Conservation (phyloP, 495 filamentous ascomycete genomes). For the Penicillium ucsense region DNA sequence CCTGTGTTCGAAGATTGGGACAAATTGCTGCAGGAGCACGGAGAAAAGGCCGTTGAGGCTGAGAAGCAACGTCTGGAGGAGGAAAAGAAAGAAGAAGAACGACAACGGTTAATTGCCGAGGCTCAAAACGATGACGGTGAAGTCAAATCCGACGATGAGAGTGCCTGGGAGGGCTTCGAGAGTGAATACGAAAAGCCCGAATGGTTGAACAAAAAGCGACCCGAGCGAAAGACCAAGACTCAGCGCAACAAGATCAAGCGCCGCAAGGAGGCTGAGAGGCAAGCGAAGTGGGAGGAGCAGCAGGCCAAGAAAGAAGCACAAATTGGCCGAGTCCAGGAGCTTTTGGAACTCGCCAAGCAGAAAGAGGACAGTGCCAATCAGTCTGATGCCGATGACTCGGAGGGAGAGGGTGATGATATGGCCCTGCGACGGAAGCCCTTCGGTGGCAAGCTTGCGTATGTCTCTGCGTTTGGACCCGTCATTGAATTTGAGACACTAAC, state of each 20-base stretch:
- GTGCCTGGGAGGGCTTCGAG: conserved; percentile 79
- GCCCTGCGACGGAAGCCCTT: conserved; percentile 62
- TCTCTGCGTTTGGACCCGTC: conserved; percentile 3
- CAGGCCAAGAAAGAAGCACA: conserved; percentile 63
- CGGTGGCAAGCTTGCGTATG: conserved; percentile 56
- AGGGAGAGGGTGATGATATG: conserved; percentile 41
- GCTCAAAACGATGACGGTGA: conserved; percentile 59
- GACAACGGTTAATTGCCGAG: conserved; percentile 41
- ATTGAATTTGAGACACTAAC: conserved; percentile 15
- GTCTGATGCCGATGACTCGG: conserved; percentile 46
- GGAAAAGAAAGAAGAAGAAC: conserved; percentile 52
- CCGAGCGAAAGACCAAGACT: conserved; percentile 72
- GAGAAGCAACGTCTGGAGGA: conserved; percentile 69
- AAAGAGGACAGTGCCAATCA: conserved; percentile 38
- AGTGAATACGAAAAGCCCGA: conserved; percentile 55
- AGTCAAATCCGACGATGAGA: conserved; percentile 70
- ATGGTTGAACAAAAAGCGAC: conserved; percentile 57
- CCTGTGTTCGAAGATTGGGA: conserved; percentile 79
- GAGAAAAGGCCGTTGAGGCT: conserved; percentile 64
- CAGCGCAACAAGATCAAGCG: conserved; percentile 82
- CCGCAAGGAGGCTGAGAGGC: conserved; percentile 74
- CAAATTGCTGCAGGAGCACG: conserved; percentile 58
- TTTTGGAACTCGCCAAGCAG: conserved; percentile 52
- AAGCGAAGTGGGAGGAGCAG: conserved; percentile 57
- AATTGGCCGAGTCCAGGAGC: conserved; percentile 49